Evolutionary conservation across 305 asterid species (phyloP), one percentile per base, ranked within the genome.

Genomic region (Solanum hybrid): DNA sequence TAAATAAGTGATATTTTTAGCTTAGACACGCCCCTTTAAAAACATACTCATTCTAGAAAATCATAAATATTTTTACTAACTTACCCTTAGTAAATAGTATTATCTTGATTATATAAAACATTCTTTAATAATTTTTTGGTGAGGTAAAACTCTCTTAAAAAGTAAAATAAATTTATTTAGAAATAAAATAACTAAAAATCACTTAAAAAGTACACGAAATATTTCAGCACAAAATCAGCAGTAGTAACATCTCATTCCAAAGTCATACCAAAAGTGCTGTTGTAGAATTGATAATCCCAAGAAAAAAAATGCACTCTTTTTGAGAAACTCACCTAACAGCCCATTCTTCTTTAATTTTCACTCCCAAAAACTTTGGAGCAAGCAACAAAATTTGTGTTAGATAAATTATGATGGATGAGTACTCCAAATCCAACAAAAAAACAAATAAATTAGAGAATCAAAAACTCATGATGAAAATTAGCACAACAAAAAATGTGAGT

Each of bases 381-480:
- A 66, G 7, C n/a, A n/a, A 26, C 36, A 69, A 29, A 17, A 37
- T 0, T 69, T 32, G 13, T 7, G 24, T 60, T 7, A 88, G 4
- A 22, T 29, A 17, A 36, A 34, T 45, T 19, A 71, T 4, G 32
- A 77, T 19, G n/a, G 12, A 26, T 19, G 73, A 29, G 7, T 6
- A 7, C 66, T 78, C 34, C 40, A 78, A 42, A 51, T 71, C 78
- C 15, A 76, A 51, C 19, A 78, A 78, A 35, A 90, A 89, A 38
- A 66, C 37, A 84, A 32, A 72, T 5, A 34, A 85, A 37, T 94
- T 93, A 88, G 87, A 89, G 40, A 76, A 76, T 36, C 56, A 86
- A 2, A 89, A 88, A 90, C 86, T 91, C 84, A 93, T 85, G 60
- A 78, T 91, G 89, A 90, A 77, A 24, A 14, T 95, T 4, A 95